Evolutionary conservation across 257 asterid species (phyloP).

Genomic region (Salvia miltiorrhiza): DNA sequence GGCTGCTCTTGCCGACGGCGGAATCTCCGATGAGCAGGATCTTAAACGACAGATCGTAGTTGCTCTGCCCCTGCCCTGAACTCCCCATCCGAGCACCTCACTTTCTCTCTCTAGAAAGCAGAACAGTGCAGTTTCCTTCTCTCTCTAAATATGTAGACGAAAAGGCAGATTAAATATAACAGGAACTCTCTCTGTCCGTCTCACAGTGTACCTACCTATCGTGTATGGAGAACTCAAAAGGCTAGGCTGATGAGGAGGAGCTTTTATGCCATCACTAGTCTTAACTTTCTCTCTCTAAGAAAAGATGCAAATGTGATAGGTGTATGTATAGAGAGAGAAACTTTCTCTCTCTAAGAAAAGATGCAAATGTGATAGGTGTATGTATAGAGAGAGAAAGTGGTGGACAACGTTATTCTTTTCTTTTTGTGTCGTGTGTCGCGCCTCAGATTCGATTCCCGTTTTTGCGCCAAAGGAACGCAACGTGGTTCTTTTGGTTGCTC

Average conservation of each 20-base stretch:
- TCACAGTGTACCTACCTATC: conserved; percentile 5
- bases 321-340: conserved; percentile 30
- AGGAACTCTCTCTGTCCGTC: conserved; percentile 15
- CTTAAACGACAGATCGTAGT: conserved; percentile 90
- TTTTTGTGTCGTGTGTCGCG: conserved; percentile 1
- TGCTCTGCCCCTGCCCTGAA: conserved; percentile 54
- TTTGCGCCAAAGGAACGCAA: conserved; percentile 40
- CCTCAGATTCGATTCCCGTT: conserved; percentile 48
- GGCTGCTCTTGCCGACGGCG: conserved; percentile 94
- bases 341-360: conserved; percentile 24
- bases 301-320: conserved; percentile 8
- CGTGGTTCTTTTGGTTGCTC: conserved; percentile 10
- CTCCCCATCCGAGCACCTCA: conserved; percentile 47
- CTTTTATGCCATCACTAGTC: conserved; percentile 26
- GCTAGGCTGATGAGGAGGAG: conserved; percentile 28
- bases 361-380: conserved; percentile 7
- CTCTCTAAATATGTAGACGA: not conserved
- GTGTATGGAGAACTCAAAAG: conserved; percentile 10
- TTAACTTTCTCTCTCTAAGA: conserved; percentile 21
- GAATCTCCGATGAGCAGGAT: conserved; percentile 94
- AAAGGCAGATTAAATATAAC: not conserved
- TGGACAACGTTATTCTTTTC: conserved; percentile 38
- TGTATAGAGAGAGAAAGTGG: conserved; percentile 31
- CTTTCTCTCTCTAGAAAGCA: conserved; percentile 24
- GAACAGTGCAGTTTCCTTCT: conserved; percentile 8